These are phyloP conservation scores for Alternaria alternata DNA, from an alignment of 2,329 filamentous ascomycete genomes.

Conservation along the genomic window DNA sequence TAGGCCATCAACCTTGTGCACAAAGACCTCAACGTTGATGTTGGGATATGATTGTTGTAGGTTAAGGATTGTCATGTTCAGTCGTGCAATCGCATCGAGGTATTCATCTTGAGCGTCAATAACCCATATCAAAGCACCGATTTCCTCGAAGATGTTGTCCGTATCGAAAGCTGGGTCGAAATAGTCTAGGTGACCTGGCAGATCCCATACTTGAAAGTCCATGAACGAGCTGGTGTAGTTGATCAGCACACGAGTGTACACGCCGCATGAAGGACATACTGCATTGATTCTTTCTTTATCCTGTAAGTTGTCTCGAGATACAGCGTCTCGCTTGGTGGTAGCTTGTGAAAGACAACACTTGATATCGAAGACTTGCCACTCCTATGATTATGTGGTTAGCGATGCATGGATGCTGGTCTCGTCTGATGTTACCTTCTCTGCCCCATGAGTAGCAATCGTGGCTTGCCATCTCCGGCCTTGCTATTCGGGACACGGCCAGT, in stretches of 20 bases:
- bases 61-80: slow-evolving; percentile 88
- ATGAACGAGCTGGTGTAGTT: slow-evolving; percentile 80
- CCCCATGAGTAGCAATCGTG: slow-evolving; percentile 90
- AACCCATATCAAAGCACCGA: slow-evolving; percentile 96
- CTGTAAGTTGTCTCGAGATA: slow-evolving; percentile 94
- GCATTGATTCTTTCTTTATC: slow-evolving; percentile 94
- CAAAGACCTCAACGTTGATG: slow-evolving; percentile 98
- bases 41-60: slow-evolving; percentile 88
- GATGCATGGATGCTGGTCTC: not conserved
- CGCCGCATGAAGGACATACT: slow-evolving; percentile 65
- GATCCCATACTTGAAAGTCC: slow-evolving; percentile 99
- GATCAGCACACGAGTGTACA: slow-evolving; percentile 7
- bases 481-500: slow-evolving; percentile 56
- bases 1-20: slow-evolving; percentile 98
- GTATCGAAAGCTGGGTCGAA: slow-evolving; percentile 89
- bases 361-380: slow-evolving; percentile 98
- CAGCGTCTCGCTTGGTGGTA: slow-evolving; percentile 92
- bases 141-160: slow-evolving; percentile 91
- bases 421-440: slow-evolving; percentile 76
- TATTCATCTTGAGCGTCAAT: slow-evolving; percentile 99
- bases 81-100: slow-evolving; percentile 83
- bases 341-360: slow-evolving; percentile 98
- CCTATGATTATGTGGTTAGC: slow-evolving; percentile 60
- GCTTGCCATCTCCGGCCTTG: slow-evolving; percentile 71
- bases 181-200: slow-evolving; percentile 93